Evolutionary conservation across 176 grass and related monocot species (phyloP).

Genomic region (Puccinellia tenuiflora): DNA sequence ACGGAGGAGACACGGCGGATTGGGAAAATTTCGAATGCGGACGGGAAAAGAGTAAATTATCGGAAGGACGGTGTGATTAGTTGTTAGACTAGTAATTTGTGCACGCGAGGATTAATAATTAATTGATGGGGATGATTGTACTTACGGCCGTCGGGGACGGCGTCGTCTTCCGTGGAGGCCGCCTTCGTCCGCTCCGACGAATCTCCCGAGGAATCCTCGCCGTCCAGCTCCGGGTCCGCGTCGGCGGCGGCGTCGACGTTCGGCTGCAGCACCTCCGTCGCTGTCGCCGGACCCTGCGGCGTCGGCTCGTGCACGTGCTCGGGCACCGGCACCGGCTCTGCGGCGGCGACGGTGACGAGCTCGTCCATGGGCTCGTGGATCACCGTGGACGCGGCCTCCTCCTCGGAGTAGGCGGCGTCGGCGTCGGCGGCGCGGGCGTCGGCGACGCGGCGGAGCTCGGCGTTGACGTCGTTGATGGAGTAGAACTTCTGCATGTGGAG

Average conservation of each 20-base stretch:
- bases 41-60: background rate
- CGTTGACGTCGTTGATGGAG: conserved; percentile 66
- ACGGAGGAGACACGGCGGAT: background rate
- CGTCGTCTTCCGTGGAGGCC: conserved; percentile 57
- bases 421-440: conserved; percentile 30
- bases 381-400: conserved; percentile 50
- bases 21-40: conserved; percentile 17
- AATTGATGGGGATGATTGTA: conserved; percentile 11
- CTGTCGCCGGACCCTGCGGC: background rate
- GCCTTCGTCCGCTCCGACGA: conserved; percentile 78
- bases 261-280: background rate
- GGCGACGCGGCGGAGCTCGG: conserved; percentile 57
- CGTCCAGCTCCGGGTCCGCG: conserved; percentile 21
- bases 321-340: background rate
- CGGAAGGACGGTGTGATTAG: background rate
- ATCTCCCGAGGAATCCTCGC: conserved; percentile 58
- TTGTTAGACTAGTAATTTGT: background rate
- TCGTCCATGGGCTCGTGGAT: conserved; percentile 45
- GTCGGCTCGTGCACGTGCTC: conserved; percentile 1
- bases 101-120: conserved; percentile 13
- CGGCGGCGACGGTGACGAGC: background rate
- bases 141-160: conserved; percentile 59
- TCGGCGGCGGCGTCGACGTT: background rate
- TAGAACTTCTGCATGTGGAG: conserved; percentile 94
- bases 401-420: conserved; percentile 30